Evolutionary conservation across 2,329 filamentous ascomycete species (phyloP).

Genomic region (Malbranchea cinnamomea): DNA sequence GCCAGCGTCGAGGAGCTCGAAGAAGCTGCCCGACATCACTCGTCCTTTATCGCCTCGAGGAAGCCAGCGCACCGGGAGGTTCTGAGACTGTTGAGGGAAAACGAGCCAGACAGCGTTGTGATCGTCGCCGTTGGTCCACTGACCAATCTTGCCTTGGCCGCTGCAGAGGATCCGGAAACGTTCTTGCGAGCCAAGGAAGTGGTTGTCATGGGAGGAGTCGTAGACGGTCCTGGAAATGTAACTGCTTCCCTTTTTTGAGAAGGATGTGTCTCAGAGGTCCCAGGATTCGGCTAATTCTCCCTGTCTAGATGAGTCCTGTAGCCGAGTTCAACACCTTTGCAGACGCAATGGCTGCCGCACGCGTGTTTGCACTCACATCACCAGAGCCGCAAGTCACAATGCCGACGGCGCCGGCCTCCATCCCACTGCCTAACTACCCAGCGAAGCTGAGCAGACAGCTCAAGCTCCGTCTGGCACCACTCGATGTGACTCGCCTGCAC

Average conservation of each 20-base stretch:
- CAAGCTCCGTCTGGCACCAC: slow-evolving; percentile 55
- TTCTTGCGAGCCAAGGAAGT: slow-evolving; percentile 84
- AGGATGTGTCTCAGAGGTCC: background rate
- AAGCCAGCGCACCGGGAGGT: slow-evolving; percentile 70
- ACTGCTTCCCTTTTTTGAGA: slow-evolving; percentile 20
- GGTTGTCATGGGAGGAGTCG: slow-evolving; percentile 85
- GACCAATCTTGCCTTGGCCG: slow-evolving; percentile 85
- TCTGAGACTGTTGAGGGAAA: slow-evolving; percentile 66
- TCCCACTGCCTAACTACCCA: slow-evolving; percentile 47
- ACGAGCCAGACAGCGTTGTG: slow-evolving; percentile 71
- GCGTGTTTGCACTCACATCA: slow-evolving; percentile 64
- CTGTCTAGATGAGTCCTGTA: slow-evolving; percentile 46
- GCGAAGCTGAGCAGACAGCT: slow-evolving; percentile 46
- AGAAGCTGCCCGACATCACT: slow-evolving; percentile 22
- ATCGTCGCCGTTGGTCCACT: slow-evolving; percentile 80
- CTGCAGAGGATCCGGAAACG: slow-evolving; percentile 72
- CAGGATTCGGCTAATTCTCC: background rate
- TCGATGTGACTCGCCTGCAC: slow-evolving; percentile 64
- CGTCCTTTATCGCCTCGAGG: slow-evolving; percentile 61
- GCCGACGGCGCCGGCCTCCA: slow-evolving; percentile 41
- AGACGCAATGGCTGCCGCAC: slow-evolving; percentile 62
- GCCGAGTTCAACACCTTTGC: slow-evolving; percentile 95
- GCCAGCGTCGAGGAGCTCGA: slow-evolving; percentile 34
- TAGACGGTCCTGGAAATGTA: slow-evolving; percentile 68
- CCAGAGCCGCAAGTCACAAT: slow-evolving; percentile 62